Percentiles rank a stretch among this genome's conserved stretches.
Evolutionary conservation across 495 filamentous ascomycete genomes (phyloP).

Genomic region (Endocarpon pusillum): DNA sequence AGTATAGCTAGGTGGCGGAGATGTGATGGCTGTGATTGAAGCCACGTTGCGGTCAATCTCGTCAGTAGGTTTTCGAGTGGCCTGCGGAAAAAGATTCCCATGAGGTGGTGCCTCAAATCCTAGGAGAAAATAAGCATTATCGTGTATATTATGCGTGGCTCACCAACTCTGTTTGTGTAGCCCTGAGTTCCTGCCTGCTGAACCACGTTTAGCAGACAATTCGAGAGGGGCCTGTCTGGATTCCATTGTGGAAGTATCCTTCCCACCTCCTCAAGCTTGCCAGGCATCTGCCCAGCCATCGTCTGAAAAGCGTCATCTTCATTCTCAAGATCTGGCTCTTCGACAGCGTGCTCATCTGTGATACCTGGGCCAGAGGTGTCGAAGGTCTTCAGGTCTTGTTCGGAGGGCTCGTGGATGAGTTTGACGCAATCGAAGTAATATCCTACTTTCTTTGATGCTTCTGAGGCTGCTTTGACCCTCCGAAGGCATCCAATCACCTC

Average conservation of each 20-base stretch:
- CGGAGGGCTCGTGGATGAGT: conserved; percentile 54
- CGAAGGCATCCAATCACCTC: conserved; percentile 51
- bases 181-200: no score
- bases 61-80: conserved; percentile 38
- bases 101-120: conserved; percentile 29
- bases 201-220: conserved; percentile 8
- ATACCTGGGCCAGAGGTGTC: conserved; percentile 20
- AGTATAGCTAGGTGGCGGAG: conserved; percentile 46
- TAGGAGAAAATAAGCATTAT: no score
- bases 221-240: conserved; percentile 31
- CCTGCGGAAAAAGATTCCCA: conserved; percentile 38
- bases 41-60: conserved; percentile 41
- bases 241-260: conserved; percentile 36
- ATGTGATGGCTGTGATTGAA: conserved; percentile 42
- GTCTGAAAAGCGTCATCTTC: conserved; percentile 15
- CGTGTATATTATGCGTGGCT: conserved; percentile 6
- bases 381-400: conserved; percentile 44
- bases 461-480: conserved; percentile 45
- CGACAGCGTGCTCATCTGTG: conserved; percentile 19
- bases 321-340: conserved; percentile 23
- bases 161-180: no score
- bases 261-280: conserved; percentile 18
- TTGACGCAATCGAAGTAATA: conserved; percentile 43
- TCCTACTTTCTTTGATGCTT: conserved; percentile 17
- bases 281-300: conserved; percentile 10